Evolutionary conservation across 345 rosid species (phyloP).

Genomic region (Eucalyptus pauciflora): DNA sequence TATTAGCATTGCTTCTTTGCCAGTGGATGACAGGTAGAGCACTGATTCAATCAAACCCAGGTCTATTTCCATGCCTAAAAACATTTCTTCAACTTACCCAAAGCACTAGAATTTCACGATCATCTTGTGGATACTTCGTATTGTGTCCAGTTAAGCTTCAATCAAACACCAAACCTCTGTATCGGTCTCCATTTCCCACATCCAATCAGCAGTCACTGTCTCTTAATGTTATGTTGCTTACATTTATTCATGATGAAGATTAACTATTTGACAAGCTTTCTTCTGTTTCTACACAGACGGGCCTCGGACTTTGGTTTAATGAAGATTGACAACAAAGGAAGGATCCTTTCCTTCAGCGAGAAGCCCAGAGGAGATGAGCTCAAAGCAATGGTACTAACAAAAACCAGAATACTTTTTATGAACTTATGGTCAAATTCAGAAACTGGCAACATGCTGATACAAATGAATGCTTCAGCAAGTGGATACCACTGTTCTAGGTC

Average conservation of each 20-base stretch:
- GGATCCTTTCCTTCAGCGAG: slow-evolving; percentile 76
- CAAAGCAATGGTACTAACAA: slow-evolving; percentile 60
- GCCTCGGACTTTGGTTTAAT: slow-evolving; percentile 96
- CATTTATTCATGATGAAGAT: not conserved
- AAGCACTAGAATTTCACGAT: not conserved
- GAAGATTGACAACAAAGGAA: slow-evolving; percentile 91
- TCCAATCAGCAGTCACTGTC: not conserved
- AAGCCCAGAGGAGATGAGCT: slow-evolving; percentile 78
- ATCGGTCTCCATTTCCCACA: not conserved
- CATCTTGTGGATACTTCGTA: not conserved
- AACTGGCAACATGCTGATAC: not conserved
- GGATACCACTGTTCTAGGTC: slow-evolving; percentile 81
- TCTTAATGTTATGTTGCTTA: not conserved
- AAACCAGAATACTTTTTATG: not conserved
- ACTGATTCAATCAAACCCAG: not conserved
- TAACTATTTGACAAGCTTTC: not conserved
- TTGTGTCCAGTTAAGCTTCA: not conserved
- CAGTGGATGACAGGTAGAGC: slow-evolving; percentile 71
- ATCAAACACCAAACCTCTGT: not conserved
- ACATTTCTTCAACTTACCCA: not conserved
- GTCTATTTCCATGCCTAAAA: not conserved
- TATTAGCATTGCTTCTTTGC: slow-evolving; percentile 73
- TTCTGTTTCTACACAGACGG: slow-evolving; percentile 47
- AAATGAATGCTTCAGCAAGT: slow-evolving; percentile 41
- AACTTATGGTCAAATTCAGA: not conserved